These are phyloP conservation scores for Trichoderma koningiopsis DNA, from an alignment of 2,329 filamentous ascomycete genomes.

Conservation along the genomic window DNA sequence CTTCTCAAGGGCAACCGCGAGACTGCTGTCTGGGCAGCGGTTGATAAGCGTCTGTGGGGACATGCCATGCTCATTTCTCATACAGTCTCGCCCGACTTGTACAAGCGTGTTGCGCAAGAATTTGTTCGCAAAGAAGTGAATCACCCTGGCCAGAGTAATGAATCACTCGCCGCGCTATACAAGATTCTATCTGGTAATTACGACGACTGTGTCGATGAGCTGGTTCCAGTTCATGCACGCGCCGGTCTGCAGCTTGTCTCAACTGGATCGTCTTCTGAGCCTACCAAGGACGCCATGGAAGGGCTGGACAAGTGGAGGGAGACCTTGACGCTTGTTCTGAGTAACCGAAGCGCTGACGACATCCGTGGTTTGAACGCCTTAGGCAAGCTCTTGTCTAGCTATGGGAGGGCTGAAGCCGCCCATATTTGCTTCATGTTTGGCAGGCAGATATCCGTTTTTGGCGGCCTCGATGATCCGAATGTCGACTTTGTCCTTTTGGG, in stretches of 20 bases:
- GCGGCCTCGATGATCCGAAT: slow-evolving; percentile 78
- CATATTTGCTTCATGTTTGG: slow-evolving; percentile 94
- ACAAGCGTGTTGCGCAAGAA: slow-evolving; percentile 92
- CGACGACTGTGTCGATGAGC: slow-evolving; percentile 92
- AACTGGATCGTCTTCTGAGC: slow-evolving; percentile 62
- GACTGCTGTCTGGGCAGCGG: slow-evolving; percentile 89
- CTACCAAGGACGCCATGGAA: slow-evolving; percentile 72
- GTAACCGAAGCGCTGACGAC: slow-evolving; percentile 84
- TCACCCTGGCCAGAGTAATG: slow-evolving; percentile 73
- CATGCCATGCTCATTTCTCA: slow-evolving; percentile 90
- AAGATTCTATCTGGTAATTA: slow-evolving; percentile 91
- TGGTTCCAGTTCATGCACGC: slow-evolving; percentile 88
- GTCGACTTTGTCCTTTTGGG: slow-evolving; percentile 82
- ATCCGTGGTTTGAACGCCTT: slow-evolving; percentile 75
- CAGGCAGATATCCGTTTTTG: slow-evolving; percentile 68
- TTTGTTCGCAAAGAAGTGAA: slow-evolving; percentile 96
- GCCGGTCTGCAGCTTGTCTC: slow-evolving; percentile 91
- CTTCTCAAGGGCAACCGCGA: slow-evolving; percentile 82
- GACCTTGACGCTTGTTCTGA: slow-evolving; percentile 80
- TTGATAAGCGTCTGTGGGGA: slow-evolving; percentile 92
- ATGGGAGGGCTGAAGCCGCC: slow-evolving; percentile 86
- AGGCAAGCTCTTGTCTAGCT: slow-evolving; percentile 79
- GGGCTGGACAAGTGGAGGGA: slow-evolving; percentile 94
- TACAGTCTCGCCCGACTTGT: slow-evolving; percentile 76
- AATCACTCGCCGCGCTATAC: slow-evolving; percentile 88